Evolutionary conservation across 768 basidiomycete genomes (phyloP).

Genomic region (Pleurotus tuoliensis): DNA sequence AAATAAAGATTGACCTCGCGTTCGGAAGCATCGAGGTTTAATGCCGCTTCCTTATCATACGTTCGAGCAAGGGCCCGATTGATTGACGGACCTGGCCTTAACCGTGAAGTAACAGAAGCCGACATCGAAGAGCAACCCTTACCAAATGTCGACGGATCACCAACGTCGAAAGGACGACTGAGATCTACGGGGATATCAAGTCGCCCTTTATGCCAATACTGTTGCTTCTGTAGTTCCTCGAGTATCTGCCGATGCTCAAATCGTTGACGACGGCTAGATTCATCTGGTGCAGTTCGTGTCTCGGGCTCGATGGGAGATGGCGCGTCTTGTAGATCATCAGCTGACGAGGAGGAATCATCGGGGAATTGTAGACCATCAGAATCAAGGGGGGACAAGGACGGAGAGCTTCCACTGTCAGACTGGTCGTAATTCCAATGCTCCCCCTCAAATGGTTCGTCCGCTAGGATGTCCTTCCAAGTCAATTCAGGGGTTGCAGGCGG

Average conservation of each 20-base stretch:
- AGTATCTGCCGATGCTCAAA: slow-evolving; percentile 49
- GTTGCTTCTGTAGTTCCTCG: slow-evolving; percentile 58
- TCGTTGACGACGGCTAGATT: slow-evolving; percentile 21
- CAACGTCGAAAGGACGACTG: slow-evolving; percentile 50
- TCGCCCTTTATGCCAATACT: slow-evolving; percentile 78
- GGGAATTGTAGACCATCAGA: slow-evolving; percentile 51
- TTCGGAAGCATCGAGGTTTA: slow-evolving; percentile 35
- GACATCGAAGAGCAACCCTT: slow-evolving; percentile 8
- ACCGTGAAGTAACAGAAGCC: neutral
- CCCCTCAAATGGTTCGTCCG: slow-evolving; percentile 81
- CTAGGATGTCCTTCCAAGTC: slow-evolving; percentile 78
- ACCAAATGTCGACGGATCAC: slow-evolving; percentile 75
- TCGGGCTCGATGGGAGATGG: slow-evolving; percentile 3
- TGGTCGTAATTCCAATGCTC: slow-evolving; percentile 70
- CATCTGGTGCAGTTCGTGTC: slow-evolving; percentile 1
- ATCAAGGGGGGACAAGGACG: slow-evolving; percentile 62
- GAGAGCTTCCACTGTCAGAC: slow-evolving; percentile 54
- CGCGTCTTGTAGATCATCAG: slow-evolving; percentile 12
- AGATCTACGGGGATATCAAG: slow-evolving; percentile 37
- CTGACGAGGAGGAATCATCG: slow-evolving; percentile 28
- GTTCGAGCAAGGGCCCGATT: slow-evolving; percentile 32
- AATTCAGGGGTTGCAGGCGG: slow-evolving; percentile 41
- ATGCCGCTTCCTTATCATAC: slow-evolving; percentile 27
- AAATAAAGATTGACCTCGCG: slow-evolving; percentile 32
- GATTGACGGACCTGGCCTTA: slow-evolving; percentile 40